Conservation (phyloP, 2,329 filamentous ascomycete genomes). For the Zymoseptoria crescenta region DNA sequence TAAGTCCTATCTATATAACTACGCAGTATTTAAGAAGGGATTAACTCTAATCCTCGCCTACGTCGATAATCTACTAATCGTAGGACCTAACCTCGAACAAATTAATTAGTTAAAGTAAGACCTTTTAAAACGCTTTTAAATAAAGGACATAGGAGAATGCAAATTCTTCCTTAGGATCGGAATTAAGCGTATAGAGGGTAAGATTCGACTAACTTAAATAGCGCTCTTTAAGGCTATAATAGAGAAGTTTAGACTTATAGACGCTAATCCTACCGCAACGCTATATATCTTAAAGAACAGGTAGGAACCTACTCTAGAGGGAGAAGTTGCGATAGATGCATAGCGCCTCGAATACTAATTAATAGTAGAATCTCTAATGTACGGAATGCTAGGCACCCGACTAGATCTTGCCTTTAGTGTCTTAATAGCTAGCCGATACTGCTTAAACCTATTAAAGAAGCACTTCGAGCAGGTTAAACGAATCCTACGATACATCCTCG, state of each 20-base stretch:
- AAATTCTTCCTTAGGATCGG: too few species aligned
- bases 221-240: neutral
- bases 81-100: neutral
- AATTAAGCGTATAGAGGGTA: neutral
- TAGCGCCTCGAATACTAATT: slow-evolving; percentile 2
- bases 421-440: slow-evolving; percentile 4
- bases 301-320: neutral
- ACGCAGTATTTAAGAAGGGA: too few species aligned
- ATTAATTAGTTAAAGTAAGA: neutral
- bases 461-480: neutral
- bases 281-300: neutral
- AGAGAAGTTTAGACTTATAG: neutral
- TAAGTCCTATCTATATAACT: neutral
- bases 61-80: slow-evolving; percentile 1
- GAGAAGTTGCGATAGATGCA: neutral
- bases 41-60: neutral
- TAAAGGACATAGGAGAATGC: too few species aligned
- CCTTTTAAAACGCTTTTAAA: too few species aligned
- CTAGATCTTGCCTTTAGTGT: slow-evolving; percentile 1
- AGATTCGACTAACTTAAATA: neutral
- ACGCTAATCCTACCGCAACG: neutral
- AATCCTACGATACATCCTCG: neutral
- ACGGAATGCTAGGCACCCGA: slow-evolving; percentile 1
- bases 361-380: too few species aligned
- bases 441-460: slow-evolving; percentile 1